A percentile compares a stretch with the other conserved stretches of the same genome.
These are phyloP conservation scores for Sclerotiophoma versabilis DNA, from an alignment of 2,329 filamentous ascomycete genomes.

Conservation along the genomic window DNA sequence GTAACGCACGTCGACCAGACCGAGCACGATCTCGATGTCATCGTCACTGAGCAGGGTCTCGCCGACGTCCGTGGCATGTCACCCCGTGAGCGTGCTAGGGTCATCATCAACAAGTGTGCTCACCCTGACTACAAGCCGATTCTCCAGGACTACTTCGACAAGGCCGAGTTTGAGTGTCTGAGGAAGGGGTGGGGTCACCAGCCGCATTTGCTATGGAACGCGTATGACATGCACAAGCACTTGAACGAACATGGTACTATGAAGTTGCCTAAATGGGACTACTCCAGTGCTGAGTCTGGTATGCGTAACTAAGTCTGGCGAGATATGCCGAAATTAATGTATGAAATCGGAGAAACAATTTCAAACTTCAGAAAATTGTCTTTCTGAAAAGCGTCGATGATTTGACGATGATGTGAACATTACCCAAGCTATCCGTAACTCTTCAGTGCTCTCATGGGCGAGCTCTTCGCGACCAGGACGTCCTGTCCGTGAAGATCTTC, in stretches of 20 bases:
- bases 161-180: constrained; percentile 85
- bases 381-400: too few relatives aligned
- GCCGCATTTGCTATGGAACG: constrained; percentile 84
- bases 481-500: too few relatives aligned
- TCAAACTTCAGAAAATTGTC: neutral
- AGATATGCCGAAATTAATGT: neutral
- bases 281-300: constrained; percentile 20
- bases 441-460: too few relatives aligned
- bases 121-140: constrained; percentile 87
- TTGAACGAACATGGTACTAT: constrained; percentile 84
- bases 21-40: constrained; percentile 88
- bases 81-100: constrained; percentile 79
- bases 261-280: constrained; percentile 76
- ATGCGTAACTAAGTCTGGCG: constrained; percentile 1
- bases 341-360: neutral
- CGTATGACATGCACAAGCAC: constrained; percentile 89
- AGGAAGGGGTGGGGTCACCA: constrained; percentile 89
- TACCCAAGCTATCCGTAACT: too few relatives aligned
- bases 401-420: too few relatives aligned
- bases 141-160: constrained; percentile 80
- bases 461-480: too few relatives aligned
- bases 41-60: constrained; percentile 80
- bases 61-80: constrained; percentile 84
- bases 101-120: constrained; percentile 86
- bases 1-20: constrained; percentile 92